phyloP scores from a whole-genome alignment of 805 yeast genomes.

The Cyberlindnera maritima region DNA sequence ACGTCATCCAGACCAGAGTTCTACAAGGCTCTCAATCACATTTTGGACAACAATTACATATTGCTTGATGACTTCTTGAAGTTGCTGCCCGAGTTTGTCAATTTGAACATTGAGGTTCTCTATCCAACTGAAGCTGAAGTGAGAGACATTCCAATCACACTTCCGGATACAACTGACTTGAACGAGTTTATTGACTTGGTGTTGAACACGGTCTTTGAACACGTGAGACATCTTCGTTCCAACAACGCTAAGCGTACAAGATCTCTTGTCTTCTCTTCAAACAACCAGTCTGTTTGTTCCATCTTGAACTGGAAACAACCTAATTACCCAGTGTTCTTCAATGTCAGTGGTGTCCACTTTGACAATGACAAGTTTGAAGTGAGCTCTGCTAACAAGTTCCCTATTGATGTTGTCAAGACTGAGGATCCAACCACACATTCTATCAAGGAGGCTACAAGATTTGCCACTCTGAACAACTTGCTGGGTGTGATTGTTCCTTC shows the following conservation, averaged over 20 bases:
- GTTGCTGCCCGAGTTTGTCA: slow-evolving; percentile 54
- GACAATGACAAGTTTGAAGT: slow-evolving; percentile 32
- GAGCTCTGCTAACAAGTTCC: slow-evolving; percentile 42
- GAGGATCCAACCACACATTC: slow-evolving; percentile 56
- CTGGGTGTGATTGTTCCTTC: slow-evolving; percentile 80
- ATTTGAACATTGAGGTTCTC: slow-evolving; percentile 69
- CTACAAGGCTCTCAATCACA: slow-evolving; percentile 36
- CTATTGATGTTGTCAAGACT: slow-evolving; percentile 22
- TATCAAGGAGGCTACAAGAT: slow-evolving; percentile 76
- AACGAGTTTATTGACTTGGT: slow-evolving; percentile 77
- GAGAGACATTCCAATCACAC: slow-evolving; percentile 37
- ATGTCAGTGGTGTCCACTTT: slow-evolving; percentile 63
- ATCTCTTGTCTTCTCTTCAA: slow-evolving; percentile 79
- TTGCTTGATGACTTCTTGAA: slow-evolving; percentile 60
- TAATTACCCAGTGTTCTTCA: slow-evolving; percentile 89
- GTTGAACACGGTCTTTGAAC: slow-evolving; percentile 68
- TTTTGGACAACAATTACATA: slow-evolving; percentile 48
- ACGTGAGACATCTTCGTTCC: slow-evolving; percentile 52
- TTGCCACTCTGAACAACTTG: slow-evolving; percentile 78
- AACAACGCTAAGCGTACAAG: slow-evolving; percentile 40
- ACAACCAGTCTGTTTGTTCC: slow-evolving; percentile 88
- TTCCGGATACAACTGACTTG: slow-evolving; percentile 45
- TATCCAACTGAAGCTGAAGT: slow-evolving; percentile 65
- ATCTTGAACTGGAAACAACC: slow-evolving; percentile 98
- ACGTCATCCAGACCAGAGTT: slow-evolving; percentile 7